phyloP scores from a whole-genome alignment of 805 yeast species.

The Cyberlindnera misumaiensis region DNA sequence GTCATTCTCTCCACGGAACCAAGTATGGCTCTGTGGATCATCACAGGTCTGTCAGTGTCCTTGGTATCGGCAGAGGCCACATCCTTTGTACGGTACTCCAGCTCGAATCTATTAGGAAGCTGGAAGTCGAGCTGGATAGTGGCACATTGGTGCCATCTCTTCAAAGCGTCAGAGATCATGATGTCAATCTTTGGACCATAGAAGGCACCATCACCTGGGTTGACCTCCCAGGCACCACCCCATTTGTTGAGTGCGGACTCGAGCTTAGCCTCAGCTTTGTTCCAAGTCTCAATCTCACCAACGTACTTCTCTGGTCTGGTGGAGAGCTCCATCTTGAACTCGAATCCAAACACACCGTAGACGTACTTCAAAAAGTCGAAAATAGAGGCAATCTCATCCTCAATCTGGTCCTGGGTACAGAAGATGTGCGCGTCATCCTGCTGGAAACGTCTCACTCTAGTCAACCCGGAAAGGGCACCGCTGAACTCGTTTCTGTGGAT shows the following conservation, averaged over 20 bases:
- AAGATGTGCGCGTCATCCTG: conserved; percentile 99
- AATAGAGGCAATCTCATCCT: conserved; percentile 71
- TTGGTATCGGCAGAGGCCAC: conserved; percentile 36
- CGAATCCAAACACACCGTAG: conserved; percentile 90
- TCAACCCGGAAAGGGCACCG: conserved; percentile 91
- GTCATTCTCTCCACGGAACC: conserved; percentile 99
- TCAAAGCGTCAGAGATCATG: conserved; percentile 87
- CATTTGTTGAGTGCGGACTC: conserved; percentile 76
- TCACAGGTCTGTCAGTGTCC: conserved; percentile 81
- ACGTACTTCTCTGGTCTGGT: conserved; percentile 96
- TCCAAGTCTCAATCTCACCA: conserved; percentile 93
- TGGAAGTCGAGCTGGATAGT: conserved; percentile 99
- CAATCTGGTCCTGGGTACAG: conserved; percentile 91
- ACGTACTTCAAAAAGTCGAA: conserved; percentile 81
- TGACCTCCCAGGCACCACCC: conserved; percentile 90
- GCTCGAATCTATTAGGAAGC: conserved; percentile 87
- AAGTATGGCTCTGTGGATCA: conserved; percentile 98
- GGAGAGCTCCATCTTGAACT: conserved; percentile 93
- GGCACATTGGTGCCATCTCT: conserved; percentile 98
- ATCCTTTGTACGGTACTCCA: conserved; percentile 75
- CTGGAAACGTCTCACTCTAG: conserved; percentile 98
- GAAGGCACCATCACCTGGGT: conserved; percentile 97
- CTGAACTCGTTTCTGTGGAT: conserved; percentile 94
- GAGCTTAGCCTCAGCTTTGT: conserved; percentile 80
- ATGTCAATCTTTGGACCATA: conserved; percentile 96